phyloP scores from a whole-genome alignment of 352 stramenopile genomes.

The Stephanocyclus meneghinianus region DNA sequence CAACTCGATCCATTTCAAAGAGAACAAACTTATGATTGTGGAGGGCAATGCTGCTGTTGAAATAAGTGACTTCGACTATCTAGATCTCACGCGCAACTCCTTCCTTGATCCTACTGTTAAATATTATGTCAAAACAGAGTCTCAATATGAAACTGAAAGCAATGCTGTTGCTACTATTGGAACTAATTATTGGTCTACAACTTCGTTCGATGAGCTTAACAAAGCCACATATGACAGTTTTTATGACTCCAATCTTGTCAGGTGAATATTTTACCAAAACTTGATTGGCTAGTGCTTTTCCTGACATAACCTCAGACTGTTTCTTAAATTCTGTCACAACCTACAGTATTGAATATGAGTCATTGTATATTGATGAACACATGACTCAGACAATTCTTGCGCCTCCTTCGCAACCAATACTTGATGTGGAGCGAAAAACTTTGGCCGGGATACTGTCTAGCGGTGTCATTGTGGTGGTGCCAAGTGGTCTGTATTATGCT shows the following conservation, averaged over 20 bases:
- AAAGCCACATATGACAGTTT: background rate
- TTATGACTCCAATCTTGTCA: background rate
- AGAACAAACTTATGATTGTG: background rate
- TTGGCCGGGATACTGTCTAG: constrained; percentile 4
- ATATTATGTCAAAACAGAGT: constrained; percentile 8
- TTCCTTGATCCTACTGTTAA: constrained; percentile 8
- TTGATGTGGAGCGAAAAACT: constrained; percentile 8
- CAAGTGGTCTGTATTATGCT: constrained; percentile 16
- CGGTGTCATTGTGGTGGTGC: background rate
- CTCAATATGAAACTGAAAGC: background rate
- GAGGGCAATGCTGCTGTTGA: background rate
- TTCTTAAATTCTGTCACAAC: too few relatives aligned
- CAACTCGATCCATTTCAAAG: background rate
- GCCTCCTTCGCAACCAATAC: background rate
- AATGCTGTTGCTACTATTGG: background rate
- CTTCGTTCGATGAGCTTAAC: background rate
- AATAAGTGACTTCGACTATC: background rate
- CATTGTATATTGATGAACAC: background rate
- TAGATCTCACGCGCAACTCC: constrained; percentile 11
- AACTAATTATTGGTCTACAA: constrained; percentile 4
- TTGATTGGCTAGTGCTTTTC: too few relatives aligned
- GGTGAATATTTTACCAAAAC: too few relatives aligned
- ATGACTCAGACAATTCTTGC: constrained; percentile 5
- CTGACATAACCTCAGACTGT: too few relatives aligned
- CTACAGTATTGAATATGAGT: background rate